Evolutionary conservation across 169 alveolate genomes (phyloP), one percentile per base, ranked within the genome.

Genomic region (Cryptosporidium tyzzeri): DNA sequence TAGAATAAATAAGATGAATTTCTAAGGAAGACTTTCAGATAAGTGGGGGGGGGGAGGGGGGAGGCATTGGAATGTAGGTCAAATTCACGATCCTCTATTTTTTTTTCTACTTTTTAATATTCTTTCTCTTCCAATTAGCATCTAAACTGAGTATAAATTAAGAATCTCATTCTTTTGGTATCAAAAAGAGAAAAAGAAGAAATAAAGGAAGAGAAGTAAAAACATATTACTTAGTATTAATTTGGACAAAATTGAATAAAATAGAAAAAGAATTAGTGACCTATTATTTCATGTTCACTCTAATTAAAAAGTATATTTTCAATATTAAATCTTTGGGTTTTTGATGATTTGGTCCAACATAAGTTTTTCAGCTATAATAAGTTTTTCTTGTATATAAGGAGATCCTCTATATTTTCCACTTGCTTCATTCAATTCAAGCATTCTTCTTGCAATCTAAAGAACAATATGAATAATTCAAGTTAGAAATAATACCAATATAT

Each of bases 361-460:
- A 10, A 59, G 41, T 29, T 61, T 80, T 29, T 80, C 74, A 16
- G 89, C 89, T 23, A 65, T 23, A 23, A 39, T 16, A 8, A 80
- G 45, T 45, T 80, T 80, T 80, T 80, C 89, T 31, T 80, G 89
- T 59, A 80, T 80, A 80, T 80, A 80, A 21, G 89, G 89, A 29
- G 89, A 80, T 23, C 89, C 89, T 65, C 67, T 62, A 48, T 80
- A 80, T 21, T 65, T 65, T 29, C 62, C 75, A 18, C 53, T 80
- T n/a, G 75, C 26, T 44, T 65, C 50, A 50, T 80, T 80, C 65
- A 80, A 41, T 50, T 80, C 80, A 6, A 80, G 55, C 89, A 80
- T 80, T 65, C 75, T 80, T n/a, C 45, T 62, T 26, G 89, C n/a
- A 12, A 59, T 80, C 89, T 80, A 44, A 45, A 44, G 7, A 58